phyloP scores from a whole-genome alignment of 441 rosid species.

The Croton setiger region DNA sequence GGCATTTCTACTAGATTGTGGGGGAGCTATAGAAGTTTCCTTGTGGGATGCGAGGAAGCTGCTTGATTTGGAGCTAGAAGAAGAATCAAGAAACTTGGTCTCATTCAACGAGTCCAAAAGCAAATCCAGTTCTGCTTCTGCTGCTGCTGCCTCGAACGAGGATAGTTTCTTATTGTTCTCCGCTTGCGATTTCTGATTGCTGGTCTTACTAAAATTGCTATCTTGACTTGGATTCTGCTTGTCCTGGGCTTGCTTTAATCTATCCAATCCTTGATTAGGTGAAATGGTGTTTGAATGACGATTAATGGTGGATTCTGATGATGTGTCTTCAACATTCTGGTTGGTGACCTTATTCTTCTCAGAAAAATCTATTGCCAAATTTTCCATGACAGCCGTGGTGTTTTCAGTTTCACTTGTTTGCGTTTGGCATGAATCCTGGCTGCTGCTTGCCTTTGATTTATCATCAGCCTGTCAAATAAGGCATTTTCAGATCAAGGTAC shows the following conservation, averaged over 20 bases:
- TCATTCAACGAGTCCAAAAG: conserved; percentile 52
- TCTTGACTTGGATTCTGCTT: conserved; percentile 18
- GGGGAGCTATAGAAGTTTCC: conserved; percentile 15
- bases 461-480: conserved; percentile 28
- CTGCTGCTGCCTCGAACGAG: conserved; percentile 41
- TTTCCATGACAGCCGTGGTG: conserved; percentile 20
- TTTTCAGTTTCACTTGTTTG: conserved; percentile 18
- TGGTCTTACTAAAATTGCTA: conserved; percentile 20
- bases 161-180: conserved; percentile 9
- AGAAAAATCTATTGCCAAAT: conserved; percentile 21
- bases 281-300: conserved; percentile 8
- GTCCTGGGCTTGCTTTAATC: conserved; percentile 24
- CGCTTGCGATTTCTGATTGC: background rate
- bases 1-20: conserved; percentile 19
- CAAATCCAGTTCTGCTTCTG: conserved; percentile 70
- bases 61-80: conserved; percentile 16
- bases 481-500: background rate
- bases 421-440: conserved; percentile 25
- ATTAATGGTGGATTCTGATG: conserved; percentile 10
- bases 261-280: conserved; percentile 18
- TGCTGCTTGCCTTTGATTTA: conserved; percentile 21
- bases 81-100: conserved; percentile 28
- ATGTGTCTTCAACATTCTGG: conserved; percentile 6
- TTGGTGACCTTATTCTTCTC: conserved; percentile 22
- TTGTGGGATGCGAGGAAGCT: conserved; percentile 13